These are phyloP conservation scores for Ceratobasidium sp. DNA, from an alignment of 1,284 basidiomycete species.

Conservation along the genomic window DNA sequence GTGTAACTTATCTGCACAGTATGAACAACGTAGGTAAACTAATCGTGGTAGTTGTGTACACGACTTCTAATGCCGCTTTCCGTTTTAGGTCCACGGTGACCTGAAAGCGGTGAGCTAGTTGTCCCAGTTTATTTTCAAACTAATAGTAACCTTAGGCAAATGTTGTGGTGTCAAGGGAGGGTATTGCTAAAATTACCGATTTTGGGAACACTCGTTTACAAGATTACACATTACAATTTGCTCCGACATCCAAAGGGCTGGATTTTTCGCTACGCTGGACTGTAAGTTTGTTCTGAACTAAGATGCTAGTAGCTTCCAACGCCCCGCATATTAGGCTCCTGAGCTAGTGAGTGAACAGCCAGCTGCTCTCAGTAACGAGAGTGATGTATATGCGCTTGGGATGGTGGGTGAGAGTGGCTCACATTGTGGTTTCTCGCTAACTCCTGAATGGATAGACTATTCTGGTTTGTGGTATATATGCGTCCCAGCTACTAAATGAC, in stretches of 20 bases:
- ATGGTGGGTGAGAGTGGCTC: not conserved
- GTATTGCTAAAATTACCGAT: not conserved
- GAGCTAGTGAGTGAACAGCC: too few relatives aligned
- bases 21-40: not conserved
- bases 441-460: not conserved
- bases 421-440: not conserved
- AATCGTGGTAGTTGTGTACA: not conserved
- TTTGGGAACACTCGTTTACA: slow-evolving; percentile 2
- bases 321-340: not conserved
- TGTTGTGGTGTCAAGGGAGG: not conserved
- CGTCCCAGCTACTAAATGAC: not conserved
- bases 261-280: not conserved
- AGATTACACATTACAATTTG: not conserved
- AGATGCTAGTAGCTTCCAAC: not conserved
- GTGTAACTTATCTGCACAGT: not conserved
- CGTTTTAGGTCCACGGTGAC: not conserved
- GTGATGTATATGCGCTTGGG: slow-evolving; percentile 13
- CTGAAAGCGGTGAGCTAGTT: not conserved
- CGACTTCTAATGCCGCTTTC: not conserved
- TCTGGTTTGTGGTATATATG: not conserved
- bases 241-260: not conserved
- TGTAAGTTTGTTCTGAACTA: not conserved
- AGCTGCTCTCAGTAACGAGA: too few relatives aligned
- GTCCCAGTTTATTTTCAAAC: not conserved
- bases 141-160: not conserved